Conservation (phyloP, 345 rosid species). For the Linum tenue region DNA sequence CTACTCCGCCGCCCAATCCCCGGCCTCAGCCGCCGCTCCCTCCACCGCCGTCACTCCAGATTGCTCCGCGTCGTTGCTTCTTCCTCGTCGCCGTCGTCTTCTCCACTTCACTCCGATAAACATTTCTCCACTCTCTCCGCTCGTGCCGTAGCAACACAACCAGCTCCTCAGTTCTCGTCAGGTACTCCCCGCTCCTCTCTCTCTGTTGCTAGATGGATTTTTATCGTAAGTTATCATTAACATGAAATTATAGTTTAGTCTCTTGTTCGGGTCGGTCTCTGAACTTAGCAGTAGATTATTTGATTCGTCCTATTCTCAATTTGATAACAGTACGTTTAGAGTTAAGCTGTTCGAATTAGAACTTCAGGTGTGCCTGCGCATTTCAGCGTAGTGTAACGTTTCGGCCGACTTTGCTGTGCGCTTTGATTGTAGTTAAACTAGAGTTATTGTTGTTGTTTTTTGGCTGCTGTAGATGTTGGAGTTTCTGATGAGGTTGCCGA, state of each 20-base stretch:
- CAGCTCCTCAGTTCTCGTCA: not conserved
- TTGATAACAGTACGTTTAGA: not conserved
- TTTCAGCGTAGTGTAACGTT: not conserved
- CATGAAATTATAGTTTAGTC: too few relatives aligned
- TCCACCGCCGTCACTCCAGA: conserved; percentile 1
- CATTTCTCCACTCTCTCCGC: conserved; percentile 1
- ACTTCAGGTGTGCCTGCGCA: not conserved
- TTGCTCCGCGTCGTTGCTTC: not conserved
- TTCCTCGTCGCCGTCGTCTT: not conserved
- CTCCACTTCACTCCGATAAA: not conserved
- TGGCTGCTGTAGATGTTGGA: conserved; percentile 30
- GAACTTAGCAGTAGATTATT: not conserved
- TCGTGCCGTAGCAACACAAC: not conserved
- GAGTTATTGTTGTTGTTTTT: not conserved
- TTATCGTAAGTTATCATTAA: not conserved
- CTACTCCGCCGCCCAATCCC: too few relatives aligned
- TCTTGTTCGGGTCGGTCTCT: not conserved
- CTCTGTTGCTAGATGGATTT: not conserved
- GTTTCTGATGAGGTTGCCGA: conserved; percentile 56
- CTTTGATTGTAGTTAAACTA: not conserved
- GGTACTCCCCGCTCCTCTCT: not conserved
- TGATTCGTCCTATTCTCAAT: not conserved
- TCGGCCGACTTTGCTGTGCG: too few relatives aligned
- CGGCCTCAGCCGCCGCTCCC: not conserved
- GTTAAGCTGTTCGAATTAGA: not conserved